Percentiles rank a stretch among this genome's conserved stretches.
Conservation (phyloP, 139 green algal species). For the Penium margaritaceum region DNA sequence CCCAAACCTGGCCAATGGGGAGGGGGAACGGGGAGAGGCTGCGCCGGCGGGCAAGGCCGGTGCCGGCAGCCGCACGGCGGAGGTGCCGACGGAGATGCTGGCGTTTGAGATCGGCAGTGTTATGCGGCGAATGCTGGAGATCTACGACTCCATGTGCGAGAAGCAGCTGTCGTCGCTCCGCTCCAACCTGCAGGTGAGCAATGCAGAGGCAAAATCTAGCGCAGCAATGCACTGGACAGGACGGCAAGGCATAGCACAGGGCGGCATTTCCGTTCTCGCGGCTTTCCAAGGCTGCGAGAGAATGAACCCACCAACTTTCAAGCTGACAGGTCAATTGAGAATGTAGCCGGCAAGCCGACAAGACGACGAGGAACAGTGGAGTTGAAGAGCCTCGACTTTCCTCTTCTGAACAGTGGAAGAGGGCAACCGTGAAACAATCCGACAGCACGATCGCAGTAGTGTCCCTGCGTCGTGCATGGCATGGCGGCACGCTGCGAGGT, state of each 20-base stretch:
- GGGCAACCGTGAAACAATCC: too few relatives aligned
- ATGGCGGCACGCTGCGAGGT: too few relatives aligned
- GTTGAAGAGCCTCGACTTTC: too few relatives aligned
- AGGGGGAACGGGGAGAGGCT: background rate
- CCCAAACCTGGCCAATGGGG: background rate
- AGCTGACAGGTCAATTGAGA: too few relatives aligned
- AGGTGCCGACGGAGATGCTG: slow-evolving; percentile 4
- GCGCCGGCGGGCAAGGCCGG: too few relatives aligned
- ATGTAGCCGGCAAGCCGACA: too few relatives aligned
- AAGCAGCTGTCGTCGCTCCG: background rate
- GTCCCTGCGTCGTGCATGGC: too few relatives aligned
- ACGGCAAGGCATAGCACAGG: background rate
- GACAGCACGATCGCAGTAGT: too few relatives aligned
- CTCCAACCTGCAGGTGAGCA: background rate
- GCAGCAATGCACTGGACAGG: background rate
- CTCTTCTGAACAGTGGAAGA: too few relatives aligned
- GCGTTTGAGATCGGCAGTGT: background rate
- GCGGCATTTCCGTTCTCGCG: background rate
- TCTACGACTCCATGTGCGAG: slow-evolving; percentile 7
- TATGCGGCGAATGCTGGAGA: slow-evolving; percentile 1
- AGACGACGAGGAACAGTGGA: too few relatives aligned
- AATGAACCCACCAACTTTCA: too few relatives aligned
- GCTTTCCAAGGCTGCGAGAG: background rate
- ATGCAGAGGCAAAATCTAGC: background rate
- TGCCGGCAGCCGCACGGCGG: too few relatives aligned